These are phyloP conservation scores for Pholiota adiposa DNA, from an alignment of 1,284 basidiomycete genomes.

Conservation along the genomic window DNA sequence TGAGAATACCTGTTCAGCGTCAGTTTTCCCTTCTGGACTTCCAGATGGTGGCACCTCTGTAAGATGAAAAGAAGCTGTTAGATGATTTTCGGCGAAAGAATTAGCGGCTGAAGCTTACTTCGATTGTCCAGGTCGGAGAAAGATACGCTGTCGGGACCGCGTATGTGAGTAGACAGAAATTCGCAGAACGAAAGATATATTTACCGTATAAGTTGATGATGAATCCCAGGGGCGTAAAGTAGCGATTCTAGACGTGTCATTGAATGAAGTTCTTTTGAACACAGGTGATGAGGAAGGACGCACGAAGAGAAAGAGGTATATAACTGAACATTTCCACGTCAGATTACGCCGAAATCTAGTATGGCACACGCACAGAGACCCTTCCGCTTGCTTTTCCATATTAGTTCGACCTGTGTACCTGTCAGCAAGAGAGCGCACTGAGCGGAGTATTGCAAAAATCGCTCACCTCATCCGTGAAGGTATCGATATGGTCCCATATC, in stretches of 20 bases:
- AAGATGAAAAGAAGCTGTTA: background rate
- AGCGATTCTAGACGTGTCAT: constrained; percentile 43
- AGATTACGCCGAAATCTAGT: too few species aligned
- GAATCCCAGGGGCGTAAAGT: constrained; percentile 54
- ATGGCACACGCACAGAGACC: constrained; percentile 40
- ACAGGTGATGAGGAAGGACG: constrained; percentile 21
- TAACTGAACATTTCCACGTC: constrained; percentile 34
- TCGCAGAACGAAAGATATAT: constrained; percentile 7
- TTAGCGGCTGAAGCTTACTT: constrained; percentile 34
- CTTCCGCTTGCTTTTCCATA: constrained; percentile 53
- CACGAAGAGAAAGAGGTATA: constrained; percentile 53
- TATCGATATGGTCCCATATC: constrained; percentile 54
- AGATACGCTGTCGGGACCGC: constrained; percentile 43
- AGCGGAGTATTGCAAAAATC: background rate
- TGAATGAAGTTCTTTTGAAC: background rate
- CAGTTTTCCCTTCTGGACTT: background rate
- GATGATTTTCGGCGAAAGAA: background rate
- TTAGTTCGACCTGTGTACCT: constrained; percentile 43
- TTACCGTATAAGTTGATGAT: constrained; percentile 51
- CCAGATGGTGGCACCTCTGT: background rate
- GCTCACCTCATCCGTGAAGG: constrained; percentile 49
- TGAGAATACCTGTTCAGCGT: constrained; percentile 26
- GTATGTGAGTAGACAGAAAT: background rate
- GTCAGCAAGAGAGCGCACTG: background rate
- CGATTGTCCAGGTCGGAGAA: constrained; percentile 42